Evolutionary conservation across 768 basidiomycete species (phyloP).

Genomic region (Russula dissimulans): DNA sequence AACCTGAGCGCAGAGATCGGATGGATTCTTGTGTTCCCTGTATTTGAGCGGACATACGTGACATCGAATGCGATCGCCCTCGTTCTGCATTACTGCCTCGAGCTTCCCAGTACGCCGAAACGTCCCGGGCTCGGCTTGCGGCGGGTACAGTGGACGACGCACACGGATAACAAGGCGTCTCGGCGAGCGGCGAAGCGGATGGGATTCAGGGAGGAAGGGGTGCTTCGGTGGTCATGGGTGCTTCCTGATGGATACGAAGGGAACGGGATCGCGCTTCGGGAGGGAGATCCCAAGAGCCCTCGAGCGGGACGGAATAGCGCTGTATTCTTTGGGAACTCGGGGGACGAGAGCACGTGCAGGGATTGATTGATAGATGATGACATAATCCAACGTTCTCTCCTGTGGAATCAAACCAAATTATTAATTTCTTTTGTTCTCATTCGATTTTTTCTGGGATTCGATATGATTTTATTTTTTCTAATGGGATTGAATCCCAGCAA

Average conservation of each 20-base stretch:
- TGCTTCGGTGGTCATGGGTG: conserved; percentile 32
- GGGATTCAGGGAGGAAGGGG: conserved; percentile 39
- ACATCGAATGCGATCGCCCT: conserved; percentile 28
- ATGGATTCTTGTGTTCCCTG: conserved; percentile 10
- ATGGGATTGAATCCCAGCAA: too few relatives aligned
- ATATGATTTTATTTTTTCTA: too few relatives aligned
- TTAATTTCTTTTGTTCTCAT: too few relatives aligned
- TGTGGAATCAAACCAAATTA: too few relatives aligned
- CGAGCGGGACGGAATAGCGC: conserved; percentile 39
- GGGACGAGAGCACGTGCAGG: conserved; percentile 29
- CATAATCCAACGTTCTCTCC: neutral
- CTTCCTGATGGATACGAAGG: conserved; percentile 16
- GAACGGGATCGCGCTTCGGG: conserved; percentile 12
- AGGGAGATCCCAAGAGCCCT: conserved; percentile 24
- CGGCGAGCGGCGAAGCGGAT: conserved; percentile 33
- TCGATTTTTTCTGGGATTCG: too few relatives aligned
- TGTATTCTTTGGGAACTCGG: conserved; percentile 44
- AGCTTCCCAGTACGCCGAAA: conserved; percentile 16
- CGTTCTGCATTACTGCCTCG: conserved; percentile 34
- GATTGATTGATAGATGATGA: conserved; percentile 23
- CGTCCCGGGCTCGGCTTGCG: conserved; percentile 34
- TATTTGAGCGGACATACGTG: conserved; percentile 13
- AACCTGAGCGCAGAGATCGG: conserved; percentile 9
- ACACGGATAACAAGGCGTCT: conserved; percentile 30
- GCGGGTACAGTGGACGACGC: conserved; percentile 38